Base-by-base conservation (phyloP, 306 rosid genomes). In the Cicer yamashitae region DNA sequence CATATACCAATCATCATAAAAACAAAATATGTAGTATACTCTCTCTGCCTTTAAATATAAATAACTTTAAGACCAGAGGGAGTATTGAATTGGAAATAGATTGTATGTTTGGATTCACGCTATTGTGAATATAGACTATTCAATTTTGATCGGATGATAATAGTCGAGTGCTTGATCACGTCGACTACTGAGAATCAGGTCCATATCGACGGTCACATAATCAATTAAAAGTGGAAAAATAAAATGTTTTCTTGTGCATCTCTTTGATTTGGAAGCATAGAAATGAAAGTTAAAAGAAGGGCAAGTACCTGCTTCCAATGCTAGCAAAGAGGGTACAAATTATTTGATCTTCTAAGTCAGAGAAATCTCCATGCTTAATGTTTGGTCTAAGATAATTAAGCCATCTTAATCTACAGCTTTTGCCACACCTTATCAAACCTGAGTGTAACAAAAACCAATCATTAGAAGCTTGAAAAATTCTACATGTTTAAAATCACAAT, bases 351-450 rank as follows among this genome's bases (percentile, higher is more conserved):
- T 94, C 98, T 15, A 87, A 86, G 15, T 86, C 93, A 82, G 98
- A 87, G 82, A 94, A 94, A 44, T 91, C 91, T 0, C 98, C 98
- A 56, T 94, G 98, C 60, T 90, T 91, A 74, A 94, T 91, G 80
- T 94, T 84, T 68, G 98, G 98, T 37, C 98, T 86, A 6, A 94
- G 92, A 90, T 94, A 94, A 84, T 94, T 94, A 10, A 94, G 91
- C 98, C 98, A 94, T 77, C 98, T 88, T 6, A 94, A 74, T 78
- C 98, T 88, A 82, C 98, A 94, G 59, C 98, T 94, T 81, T 94
- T 94, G 41, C 98, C 98, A 79, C 98, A 94, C 75, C 98, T 91
- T 87, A 59, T 90, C 22, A 94, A 90, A 79, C 94, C 98, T 94
- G 83, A 3, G 8, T 8, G 1, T 37, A 76, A 64, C 10, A 77